Evolutionary conservation across 2,329 filamentous ascomycete genomes (phyloP).

Genomic region (Triangularia setosa): DNA sequence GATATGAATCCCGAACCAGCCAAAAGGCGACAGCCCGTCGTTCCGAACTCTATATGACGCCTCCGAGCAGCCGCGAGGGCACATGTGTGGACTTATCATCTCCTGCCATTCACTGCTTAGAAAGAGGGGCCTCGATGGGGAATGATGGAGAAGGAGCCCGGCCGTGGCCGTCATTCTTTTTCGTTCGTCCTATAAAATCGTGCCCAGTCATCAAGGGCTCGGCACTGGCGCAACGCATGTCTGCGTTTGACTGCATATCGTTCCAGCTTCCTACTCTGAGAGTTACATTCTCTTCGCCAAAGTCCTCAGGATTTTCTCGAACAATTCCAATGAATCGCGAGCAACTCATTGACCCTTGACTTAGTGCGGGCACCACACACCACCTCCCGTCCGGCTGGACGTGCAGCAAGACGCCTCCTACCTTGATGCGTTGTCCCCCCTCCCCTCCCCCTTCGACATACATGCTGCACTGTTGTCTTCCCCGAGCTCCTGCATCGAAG

Average conservation of each 20-base stretch:
- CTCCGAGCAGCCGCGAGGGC: not conserved
- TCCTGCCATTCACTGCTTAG: not conserved
- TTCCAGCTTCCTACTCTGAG: constrained; percentile 23
- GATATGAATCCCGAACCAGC: constrained; percentile 10
- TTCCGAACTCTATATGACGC: not conserved
- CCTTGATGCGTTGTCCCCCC: constrained; percentile 22
- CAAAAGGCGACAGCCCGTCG: not conserved
- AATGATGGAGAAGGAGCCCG: constrained; percentile 11
- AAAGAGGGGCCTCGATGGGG: not conserved
- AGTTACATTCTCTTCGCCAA: constrained; percentile 28
- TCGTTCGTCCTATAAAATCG: constrained; percentile 36
- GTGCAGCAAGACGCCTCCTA: constrained; percentile 25
- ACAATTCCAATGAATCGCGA: constrained; percentile 2
- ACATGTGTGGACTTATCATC: not conserved
- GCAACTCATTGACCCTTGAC: constrained; percentile 10
- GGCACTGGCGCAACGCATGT: constrained; percentile 19
- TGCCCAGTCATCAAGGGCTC: constrained; percentile 41
- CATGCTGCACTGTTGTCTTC: not conserved
- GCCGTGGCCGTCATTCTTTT: constrained; percentile 15
- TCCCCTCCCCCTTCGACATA: not conserved
- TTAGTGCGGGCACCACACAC: constrained; percentile 2
- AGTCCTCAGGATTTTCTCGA: constrained; percentile 25
- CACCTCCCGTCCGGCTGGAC: constrained; percentile 1
- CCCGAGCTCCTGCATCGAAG: not conserved
- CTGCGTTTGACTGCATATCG: constrained; percentile 27